Conservation (phyloP, 805 yeast species). For the Kazachstania viticola region DNA sequence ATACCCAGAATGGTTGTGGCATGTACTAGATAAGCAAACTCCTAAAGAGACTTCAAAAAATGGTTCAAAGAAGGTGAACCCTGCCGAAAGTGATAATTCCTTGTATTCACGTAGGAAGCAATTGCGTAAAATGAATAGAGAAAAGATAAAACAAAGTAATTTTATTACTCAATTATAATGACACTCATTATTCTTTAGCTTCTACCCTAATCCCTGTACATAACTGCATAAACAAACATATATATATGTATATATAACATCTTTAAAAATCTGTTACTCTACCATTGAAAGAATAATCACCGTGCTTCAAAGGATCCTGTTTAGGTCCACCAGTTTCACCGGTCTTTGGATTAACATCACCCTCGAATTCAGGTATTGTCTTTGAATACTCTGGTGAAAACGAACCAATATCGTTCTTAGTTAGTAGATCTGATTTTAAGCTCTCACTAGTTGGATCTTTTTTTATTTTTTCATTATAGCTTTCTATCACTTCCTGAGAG, state of each 20-base stretch:
- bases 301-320: conserved; percentile 86
- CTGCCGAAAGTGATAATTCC: conserved; percentile 48
- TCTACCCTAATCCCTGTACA: conserved; percentile 2
- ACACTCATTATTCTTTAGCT: no score
- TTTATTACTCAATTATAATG: conserved; percentile 30
- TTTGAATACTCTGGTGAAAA: conserved; percentile 61
- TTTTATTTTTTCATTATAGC: conserved; percentile 41
- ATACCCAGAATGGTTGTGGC: conserved; percentile 95
- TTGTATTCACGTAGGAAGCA: conserved; percentile 56
- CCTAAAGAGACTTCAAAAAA: neutral
- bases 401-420: conserved; percentile 45
- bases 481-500: conserved; percentile 68
- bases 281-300: conserved; percentile 92
- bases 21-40: conserved; percentile 42
- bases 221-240: conserved; percentile 1
- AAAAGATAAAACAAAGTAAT: conserved; percentile 64
- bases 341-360: conserved; percentile 82
- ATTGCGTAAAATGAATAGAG: conserved; percentile 56
- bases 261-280: conserved; percentile 83
- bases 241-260: no score
- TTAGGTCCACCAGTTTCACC: conserved; percentile 97
- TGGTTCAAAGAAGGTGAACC: conserved; percentile 40
- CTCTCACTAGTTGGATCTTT: conserved; percentile 24
- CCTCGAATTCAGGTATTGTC: conserved; percentile 90
- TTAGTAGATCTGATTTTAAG: conserved; percentile 26